Percentiles rank a stretch among this genome's conserved stretches.
Conservation (phyloP, 169 alveolate species). For the Cryptosporidium felis region DNA sequence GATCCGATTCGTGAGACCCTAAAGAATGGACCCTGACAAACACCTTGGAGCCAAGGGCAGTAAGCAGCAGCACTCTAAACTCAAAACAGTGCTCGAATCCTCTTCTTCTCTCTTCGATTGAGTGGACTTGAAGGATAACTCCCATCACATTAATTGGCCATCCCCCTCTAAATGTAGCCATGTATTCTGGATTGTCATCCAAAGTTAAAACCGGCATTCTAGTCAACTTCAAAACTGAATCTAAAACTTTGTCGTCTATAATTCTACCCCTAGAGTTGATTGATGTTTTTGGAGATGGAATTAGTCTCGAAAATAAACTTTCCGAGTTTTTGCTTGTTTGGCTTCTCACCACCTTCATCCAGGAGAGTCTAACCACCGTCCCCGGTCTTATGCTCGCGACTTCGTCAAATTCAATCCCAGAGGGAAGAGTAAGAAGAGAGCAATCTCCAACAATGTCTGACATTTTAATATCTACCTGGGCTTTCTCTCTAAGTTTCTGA, state of each 20-base stretch:
- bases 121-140: constrained; percentile 18
- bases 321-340: background rate
- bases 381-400: constrained; percentile 38
- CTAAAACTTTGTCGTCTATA: background rate
- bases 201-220: constrained; percentile 17
- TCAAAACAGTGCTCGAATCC: constrained; percentile 52
- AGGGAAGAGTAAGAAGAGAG: constrained; percentile 42
- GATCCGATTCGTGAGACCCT: constrained; percentile 31
- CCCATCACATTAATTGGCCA: constrained; percentile 54
- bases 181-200: constrained; percentile 2
- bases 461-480: background rate
- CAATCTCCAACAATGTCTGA: constrained; percentile 12
- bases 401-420: constrained; percentile 54
- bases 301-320: background rate
- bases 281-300: constrained; percentile 52
- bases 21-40: constrained; percentile 34
- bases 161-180: constrained; percentile 15
- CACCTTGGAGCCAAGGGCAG: constrained; percentile 39
- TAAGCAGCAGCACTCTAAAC: constrained; percentile 11
- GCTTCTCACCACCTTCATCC: constrained; percentile 36
- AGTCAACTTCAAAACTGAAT: background rate
- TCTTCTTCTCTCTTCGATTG: constrained; percentile 56
- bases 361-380: constrained; percentile 31
- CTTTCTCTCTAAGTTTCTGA: background rate
- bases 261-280: background rate